Evolutionary conservation across 306 rosid species (phyloP).

Genomic region (Medicago ruthenica): DNA sequence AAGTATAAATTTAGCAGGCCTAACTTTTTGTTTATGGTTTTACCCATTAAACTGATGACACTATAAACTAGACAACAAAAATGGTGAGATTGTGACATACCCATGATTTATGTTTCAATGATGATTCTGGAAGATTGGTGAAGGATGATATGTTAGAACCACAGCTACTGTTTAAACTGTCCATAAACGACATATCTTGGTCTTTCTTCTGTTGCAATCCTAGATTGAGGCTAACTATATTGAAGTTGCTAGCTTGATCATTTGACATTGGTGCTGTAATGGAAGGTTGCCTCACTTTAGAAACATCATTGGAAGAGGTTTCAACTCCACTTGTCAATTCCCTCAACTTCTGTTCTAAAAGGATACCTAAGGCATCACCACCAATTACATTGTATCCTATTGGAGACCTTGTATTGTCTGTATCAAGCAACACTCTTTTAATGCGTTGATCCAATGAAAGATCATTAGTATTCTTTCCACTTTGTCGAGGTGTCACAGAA

Average conservation of each 20-base stretch:
- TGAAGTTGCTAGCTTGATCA: constrained; percentile 44
- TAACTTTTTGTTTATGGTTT: too few species aligned
- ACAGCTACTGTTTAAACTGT: constrained; percentile 39
- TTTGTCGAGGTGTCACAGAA: constrained; percentile 59
- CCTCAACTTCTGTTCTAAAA: constrained; percentile 87
- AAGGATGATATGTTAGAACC: constrained; percentile 61
- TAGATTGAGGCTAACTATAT: constrained; percentile 43
- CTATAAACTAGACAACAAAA: too few species aligned
- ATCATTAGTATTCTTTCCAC: constrained; percentile 44
- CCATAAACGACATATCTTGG: constrained; percentile 46
- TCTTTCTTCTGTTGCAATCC: constrained; percentile 53
- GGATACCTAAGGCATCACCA: constrained; percentile 83
- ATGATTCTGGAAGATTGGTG: constrained; percentile 52
- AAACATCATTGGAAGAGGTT: constrained; percentile 51
- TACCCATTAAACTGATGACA: too few species aligned
- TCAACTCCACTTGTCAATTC: constrained; percentile 68
- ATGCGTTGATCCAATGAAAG: constrained; percentile 61
- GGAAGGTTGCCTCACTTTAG: constrained; percentile 55
- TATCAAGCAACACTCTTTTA: constrained; percentile 62
- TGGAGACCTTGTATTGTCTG: constrained; percentile 66
- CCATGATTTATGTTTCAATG: constrained; percentile 61
- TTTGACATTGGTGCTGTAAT: constrained; percentile 46
- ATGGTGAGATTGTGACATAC: constrained; percentile 51
- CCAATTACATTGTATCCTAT: constrained; percentile 75
- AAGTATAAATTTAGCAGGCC: too few species aligned